Conservation (phyloP, 371 early-diverging fungal genomes). For the Nematocida sp. region DNA sequence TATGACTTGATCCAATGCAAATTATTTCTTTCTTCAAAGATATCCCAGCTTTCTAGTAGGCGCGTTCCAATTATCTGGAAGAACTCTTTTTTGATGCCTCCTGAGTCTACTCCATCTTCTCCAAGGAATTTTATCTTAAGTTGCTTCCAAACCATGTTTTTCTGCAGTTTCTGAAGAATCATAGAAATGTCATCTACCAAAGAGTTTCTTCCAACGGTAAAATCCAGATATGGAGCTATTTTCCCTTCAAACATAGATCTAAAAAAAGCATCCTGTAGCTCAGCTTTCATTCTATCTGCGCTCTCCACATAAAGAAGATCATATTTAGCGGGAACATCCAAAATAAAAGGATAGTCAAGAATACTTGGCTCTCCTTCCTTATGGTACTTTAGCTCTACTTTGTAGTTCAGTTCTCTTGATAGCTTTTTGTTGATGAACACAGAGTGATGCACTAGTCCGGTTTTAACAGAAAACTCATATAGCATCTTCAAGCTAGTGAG, state of each 20-base stretch:
- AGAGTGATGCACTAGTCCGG: slow-evolving; percentile 44
- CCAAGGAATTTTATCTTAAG: slow-evolving; percentile 68
- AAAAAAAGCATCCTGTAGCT: slow-evolving; percentile 67
- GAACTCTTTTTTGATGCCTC: slow-evolving; percentile 73
- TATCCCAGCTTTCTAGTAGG: slow-evolving; percentile 55
- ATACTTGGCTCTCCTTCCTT: slow-evolving; percentile 55
- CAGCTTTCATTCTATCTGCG: slow-evolving; percentile 62
- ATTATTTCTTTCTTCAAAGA: slow-evolving; percentile 69
- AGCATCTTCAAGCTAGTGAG: slow-evolving; percentile 59
- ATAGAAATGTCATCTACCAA: slow-evolving; percentile 62
- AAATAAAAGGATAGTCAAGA: slow-evolving; percentile 60
- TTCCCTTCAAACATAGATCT: slow-evolving; percentile 66
- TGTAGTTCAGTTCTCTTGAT: slow-evolving; percentile 59
- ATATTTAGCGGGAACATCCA: slow-evolving; percentile 65
- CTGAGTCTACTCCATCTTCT: slow-evolving; percentile 75
- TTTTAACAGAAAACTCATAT: slow-evolving; percentile 58
- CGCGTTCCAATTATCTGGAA: slow-evolving; percentile 70
- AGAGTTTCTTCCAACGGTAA: slow-evolving; percentile 58
- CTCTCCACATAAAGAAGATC: slow-evolving; percentile 65
- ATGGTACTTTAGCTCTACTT: slow-evolving; percentile 60
- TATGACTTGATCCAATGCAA: slow-evolving; percentile 68
- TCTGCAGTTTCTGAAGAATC: slow-evolving; percentile 51
- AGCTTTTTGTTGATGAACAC: slow-evolving; percentile 60
- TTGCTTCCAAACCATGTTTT: slow-evolving; percentile 63
- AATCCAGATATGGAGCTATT: slow-evolving; percentile 63